Evolutionary conservation across 257 asterid genomes (phyloP), one percentile per base, ranked within the genome.

Genomic region (Rehmannia glutinosa): DNA sequence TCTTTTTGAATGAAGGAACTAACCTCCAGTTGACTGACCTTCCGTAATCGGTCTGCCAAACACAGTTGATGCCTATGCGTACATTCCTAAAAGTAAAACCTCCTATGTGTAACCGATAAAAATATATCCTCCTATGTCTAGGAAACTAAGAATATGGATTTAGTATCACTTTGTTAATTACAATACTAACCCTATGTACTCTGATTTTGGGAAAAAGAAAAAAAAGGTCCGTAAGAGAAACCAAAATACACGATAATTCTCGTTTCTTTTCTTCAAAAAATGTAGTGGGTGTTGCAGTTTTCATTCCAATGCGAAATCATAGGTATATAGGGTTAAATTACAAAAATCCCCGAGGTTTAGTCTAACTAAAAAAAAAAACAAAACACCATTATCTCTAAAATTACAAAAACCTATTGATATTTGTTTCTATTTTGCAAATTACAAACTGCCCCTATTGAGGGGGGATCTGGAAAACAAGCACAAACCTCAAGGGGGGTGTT

Each of bases 221-320:
- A 39, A 12, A 19, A 33, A 61, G 6, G 75, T 32, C 54, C 32
- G 15, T 72, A 15, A 49, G 20, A 55, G 55, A 56, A 65, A 47
- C 62, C 46, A 45, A 32, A 56, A 9, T 28, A 20, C 21, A 16
- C 28, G 38, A 62, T 63, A 53, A 11, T 23, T 56, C 41, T 32
- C 35, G 2, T 43, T 20, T 30, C 15, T 47, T 46, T 33, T 49
- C 9, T 20, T 17, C 13, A 49, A 11, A 41, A 20, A n/a, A 28
- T 50, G 62, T 47, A 66, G 55, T 52, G 41, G 62, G 36, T 64
- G 43, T 47, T 56, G 43, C 51, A 32, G n/a, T 42, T 50, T 39
- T 64, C 5, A 12, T 39, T 70, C 52, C 52, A 46, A 13, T 41
- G 56, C 17, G 15, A 58, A 68, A 52, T 41, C 57, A 8, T 19